Evolutionary conservation across 768 basidiomycete species (phyloP), one percentile per base, ranked within the genome.

Genomic region (Auriscalpium microsporum): DNA sequence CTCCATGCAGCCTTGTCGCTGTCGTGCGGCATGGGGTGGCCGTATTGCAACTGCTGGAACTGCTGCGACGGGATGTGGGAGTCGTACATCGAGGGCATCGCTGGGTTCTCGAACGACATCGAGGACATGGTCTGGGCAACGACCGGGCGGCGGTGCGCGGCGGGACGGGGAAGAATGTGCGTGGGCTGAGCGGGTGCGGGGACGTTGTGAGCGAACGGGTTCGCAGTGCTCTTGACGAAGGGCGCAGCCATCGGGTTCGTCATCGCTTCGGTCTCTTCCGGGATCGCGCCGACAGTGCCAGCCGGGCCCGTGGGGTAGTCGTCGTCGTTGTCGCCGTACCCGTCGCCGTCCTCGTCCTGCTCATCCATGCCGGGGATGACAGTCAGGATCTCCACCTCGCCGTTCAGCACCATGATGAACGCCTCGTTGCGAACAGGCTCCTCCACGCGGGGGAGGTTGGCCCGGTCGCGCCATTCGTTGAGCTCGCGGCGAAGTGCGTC

Each of bases 401-500:
- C 87, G 40, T 71, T 73, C 14, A 88, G 73, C 45, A 89, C 77
- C 78, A 86, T 82, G 36, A 75, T 71, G 68, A 91, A 89, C 36
- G 78, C 86, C 34, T 89, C 84, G 34, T 82, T 78, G 57, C 88
- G 78, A 44, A 80, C 70, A 17, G 87, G 85, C 64, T 91, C 87
- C 46, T 90, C 87, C 56, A 84, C 75, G 59, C 78, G 79, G 23
- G 83, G 81, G 54, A 93, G 78, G 23, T 79, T 83, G 23, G 82
- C 81, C 49, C 87, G 82, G 60, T 83, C 81, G 55, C 93, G 86
- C 89, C 94, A 96, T 58, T 94, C 90, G 71, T 97, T 96, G 64
- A 97, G 77, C 69, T 99, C 93, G 48, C 84, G 79, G 50, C 94
- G 82, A 58, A 97, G 83, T 8, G 86, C 85, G 69, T 95, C 91